phyloP scores from a whole-genome alignment of 768 basidiomycete species.

The Rhodotorula graminis region DNA sequence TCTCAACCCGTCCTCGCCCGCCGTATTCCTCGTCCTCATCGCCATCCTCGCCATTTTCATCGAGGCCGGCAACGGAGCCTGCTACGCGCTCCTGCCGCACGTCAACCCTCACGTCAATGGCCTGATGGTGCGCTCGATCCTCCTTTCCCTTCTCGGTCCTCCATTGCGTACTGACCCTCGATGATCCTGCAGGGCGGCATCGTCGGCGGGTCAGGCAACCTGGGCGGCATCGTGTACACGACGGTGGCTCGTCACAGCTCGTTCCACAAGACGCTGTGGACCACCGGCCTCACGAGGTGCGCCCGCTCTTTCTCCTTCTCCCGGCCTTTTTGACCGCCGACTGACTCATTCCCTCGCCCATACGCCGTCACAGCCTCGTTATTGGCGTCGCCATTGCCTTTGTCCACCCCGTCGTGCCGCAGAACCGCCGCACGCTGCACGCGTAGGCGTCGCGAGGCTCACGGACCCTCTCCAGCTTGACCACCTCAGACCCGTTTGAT shows the following conservation, averaged over 20 bases:
- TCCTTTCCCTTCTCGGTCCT: background rate
- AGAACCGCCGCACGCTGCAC: constrained; percentile 2
- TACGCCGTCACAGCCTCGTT: background rate
- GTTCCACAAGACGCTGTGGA: constrained; percentile 20
- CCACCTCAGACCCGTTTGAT: background rate
- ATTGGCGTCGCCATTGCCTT: background rate
- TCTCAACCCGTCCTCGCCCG: constrained; percentile 35
- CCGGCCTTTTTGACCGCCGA: too few relatives aligned
- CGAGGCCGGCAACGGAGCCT: constrained; percentile 55
- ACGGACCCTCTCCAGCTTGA: background rate
- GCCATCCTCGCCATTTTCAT: constrained; percentile 49
- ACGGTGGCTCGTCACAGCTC: constrained; percentile 52
- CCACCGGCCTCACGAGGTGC: constrained; percentile 11
- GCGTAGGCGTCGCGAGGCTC: background rate
- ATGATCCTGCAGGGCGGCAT: constrained; percentile 41
- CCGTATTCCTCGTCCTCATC: constrained; percentile 49
- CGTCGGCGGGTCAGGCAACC: constrained; percentile 50
- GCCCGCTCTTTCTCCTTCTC: background rate
- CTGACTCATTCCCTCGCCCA: background rate
- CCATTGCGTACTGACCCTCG: background rate
- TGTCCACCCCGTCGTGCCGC: background rate
- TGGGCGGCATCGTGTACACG: constrained; percentile 54
- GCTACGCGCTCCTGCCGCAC: constrained; percentile 54
- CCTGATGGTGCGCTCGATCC: constrained; percentile 43
- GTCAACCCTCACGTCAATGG: constrained; percentile 53